These are phyloP conservation scores for Rhizopus microsporus DNA, from an alignment of 371 early-diverging fungal species.

Conservation along the genomic window DNA sequence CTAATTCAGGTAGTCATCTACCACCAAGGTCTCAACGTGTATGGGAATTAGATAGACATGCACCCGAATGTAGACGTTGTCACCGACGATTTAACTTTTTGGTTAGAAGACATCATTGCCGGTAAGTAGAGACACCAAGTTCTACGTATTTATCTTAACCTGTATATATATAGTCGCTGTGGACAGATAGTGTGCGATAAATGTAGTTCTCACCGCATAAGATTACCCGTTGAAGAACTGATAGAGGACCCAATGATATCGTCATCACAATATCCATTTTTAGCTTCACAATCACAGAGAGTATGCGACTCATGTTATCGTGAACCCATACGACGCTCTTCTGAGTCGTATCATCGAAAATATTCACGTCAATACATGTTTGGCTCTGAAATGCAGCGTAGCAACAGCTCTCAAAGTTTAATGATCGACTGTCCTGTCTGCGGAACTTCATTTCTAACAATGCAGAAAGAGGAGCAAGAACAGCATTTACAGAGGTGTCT, in stretches of 20 bases:
- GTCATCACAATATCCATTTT: conserved; percentile 36
- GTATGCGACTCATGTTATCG: conserved; percentile 48
- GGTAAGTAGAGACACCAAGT: conserved; percentile 14
- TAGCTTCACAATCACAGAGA: conserved; percentile 45
- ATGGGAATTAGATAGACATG: conserved; percentile 74
- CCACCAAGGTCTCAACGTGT: conserved; percentile 26
- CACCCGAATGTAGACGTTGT: conserved; percentile 62
- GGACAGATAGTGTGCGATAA: conserved; percentile 74
- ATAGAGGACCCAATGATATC: conserved; percentile 50
- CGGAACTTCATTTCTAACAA: conserved; percentile 50
- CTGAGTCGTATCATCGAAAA: conserved; percentile 18
- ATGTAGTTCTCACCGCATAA: conserved; percentile 55
- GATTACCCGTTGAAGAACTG: conserved; percentile 35
- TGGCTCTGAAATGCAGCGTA: conserved; percentile 34
- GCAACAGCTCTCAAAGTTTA: conserved; percentile 55
- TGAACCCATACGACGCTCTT: conserved; percentile 25
- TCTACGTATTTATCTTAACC: conserved; percentile 1
- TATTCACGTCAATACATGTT: conserved; percentile 5
- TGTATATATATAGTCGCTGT: conserved; percentile 56
- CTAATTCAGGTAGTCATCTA: background rate
- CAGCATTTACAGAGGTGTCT: conserved; percentile 29
- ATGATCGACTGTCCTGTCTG: conserved; percentile 86
- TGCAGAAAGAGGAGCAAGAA: conserved; percentile 54
- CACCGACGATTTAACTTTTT: conserved; percentile 60
- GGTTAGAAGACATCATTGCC: conserved; percentile 76